Percentiles rank a stretch among this genome's conserved stretches.
phyloP scores from a whole-genome alignment of 2,329 filamentous ascomycete genomes.

The Penicillium sp. region DNA sequence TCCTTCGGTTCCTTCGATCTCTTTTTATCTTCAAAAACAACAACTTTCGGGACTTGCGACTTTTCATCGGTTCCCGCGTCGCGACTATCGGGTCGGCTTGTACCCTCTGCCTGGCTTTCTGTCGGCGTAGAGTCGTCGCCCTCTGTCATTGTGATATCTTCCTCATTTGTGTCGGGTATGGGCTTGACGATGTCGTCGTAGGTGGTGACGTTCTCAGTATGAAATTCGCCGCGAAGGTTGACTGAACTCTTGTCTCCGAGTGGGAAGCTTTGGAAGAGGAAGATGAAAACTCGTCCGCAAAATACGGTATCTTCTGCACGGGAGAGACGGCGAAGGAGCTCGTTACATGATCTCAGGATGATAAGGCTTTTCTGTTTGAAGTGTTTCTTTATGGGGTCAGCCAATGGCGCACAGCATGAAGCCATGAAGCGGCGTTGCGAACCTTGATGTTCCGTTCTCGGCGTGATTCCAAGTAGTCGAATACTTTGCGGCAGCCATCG shows the following conservation, averaged over 20 bases:
- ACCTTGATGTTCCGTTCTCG: slow-evolving; percentile 80
- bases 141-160: slow-evolving; percentile 63
- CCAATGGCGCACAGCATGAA: slow-evolving; percentile 1
- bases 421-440: slow-evolving; percentile 33
- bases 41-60: slow-evolving; percentile 25
- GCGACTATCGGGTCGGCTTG: slow-evolving; percentile 15
- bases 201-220: slow-evolving; percentile 87
- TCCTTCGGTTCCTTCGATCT: slow-evolving; percentile 35
- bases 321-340: slow-evolving; percentile 88
- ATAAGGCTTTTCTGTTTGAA: slow-evolving; percentile 82
- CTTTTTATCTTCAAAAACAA: slow-evolving; percentile 22
- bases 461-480: slow-evolving; percentile 92
- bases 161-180: slow-evolving; percentile 50
- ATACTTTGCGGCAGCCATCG: slow-evolving; percentile 82
- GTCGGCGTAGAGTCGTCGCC: slow-evolving; percentile 35
- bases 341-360: slow-evolving; percentile 92
- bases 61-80: slow-evolving; percentile 16
- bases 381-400: slow-evolving; percentile 51
- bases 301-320: slow-evolving; percentile 96
- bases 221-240: slow-evolving; percentile 92
- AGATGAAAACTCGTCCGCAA: slow-evolving; percentile 96
- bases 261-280: slow-evolving; percentile 96
- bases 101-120: slow-evolving; percentile 28
- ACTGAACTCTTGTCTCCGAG: slow-evolving; percentile 96
- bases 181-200: slow-evolving; percentile 62